Base-by-base conservation (phyloP, 1,139 yeast species). In the Yamadazyma dendronema region DNA sequence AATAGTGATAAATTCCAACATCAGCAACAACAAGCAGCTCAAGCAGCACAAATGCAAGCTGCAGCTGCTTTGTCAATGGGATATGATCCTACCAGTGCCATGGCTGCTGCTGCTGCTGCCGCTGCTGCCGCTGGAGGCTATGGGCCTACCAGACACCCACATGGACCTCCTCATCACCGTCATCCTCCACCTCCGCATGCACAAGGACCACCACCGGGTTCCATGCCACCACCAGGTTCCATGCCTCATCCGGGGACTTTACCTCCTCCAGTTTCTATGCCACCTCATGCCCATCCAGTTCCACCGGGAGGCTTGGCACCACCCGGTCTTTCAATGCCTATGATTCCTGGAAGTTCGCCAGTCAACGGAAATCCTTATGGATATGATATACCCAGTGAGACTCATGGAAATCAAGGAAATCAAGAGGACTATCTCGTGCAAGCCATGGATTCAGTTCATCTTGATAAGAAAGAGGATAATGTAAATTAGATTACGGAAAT, bases 11-110 rank as follows among this genome's bases (percentile, higher is more conserved):
- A 54, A 38, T 61, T 42, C 42, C 67, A 62, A 28, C 66, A 59
- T 31, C 68, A 61, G 28, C 67, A 60, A 35, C 64, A 57, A 11
- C 65, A 60, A 36, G 59, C 47, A 8, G 61, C 60, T 1, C 66
- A 59, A 35, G 66, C 63, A 2, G 67, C 65, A 2, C 67, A 61
- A 37, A 43, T 61, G 34, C 67, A 62, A 44, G 65, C 65, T 3
- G 65, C 64, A 3, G 62, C 64, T 14, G 65, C 69, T 3, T 43
- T 61, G 32, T 59, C 66, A 3, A 61, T 62, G 64, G 68, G 67
- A 4, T 49, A 62, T 49, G 67, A 62, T 43, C 66, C 67, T n/a
- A 54, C 59, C 11, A 48, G 54, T 47, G 57, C 66, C 30, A 47
- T 53, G 29, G 58, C 59, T 2, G 60, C 57, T 8, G 57, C 59